Evolutionary conservation across 2,329 filamentous ascomycete genomes (phyloP).

Genomic region (Incumbomyces lentus): DNA sequence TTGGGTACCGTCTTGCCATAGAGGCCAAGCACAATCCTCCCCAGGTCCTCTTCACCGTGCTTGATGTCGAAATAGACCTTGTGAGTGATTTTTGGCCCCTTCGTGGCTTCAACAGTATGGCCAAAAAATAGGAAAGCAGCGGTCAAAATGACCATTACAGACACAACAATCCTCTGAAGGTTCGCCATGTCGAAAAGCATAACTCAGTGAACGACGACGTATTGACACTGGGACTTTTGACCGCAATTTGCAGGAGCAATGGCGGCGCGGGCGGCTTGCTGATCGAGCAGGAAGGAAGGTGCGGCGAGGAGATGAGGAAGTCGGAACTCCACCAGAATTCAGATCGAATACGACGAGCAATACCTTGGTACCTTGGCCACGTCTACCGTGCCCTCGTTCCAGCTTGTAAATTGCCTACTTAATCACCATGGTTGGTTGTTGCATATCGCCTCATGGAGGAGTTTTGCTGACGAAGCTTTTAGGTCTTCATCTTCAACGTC

Average conservation of each 20-base stretch:
- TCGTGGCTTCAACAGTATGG: constrained; percentile 61
- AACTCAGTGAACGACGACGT: constrained; percentile 5
- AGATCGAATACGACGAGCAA: no score
- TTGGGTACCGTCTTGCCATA: constrained; percentile 60
- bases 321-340: no score
- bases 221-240: no score
- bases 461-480: background rate
- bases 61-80: constrained; percentile 62
- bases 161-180: constrained; percentile 59
- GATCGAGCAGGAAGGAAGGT: background rate
- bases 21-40: constrained; percentile 52
- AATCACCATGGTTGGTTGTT: background rate
- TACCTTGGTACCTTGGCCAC: no score
- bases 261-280: constrained; percentile 2
- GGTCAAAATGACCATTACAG: constrained; percentile 65
- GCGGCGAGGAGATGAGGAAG: background rate
- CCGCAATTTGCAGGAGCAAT: constrained; percentile 8
- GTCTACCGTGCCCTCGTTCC: no score
- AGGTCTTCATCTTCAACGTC: constrained; percentile 79
- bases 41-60: constrained; percentile 51
- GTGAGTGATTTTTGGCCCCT: constrained; percentile 90
- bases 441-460: no score
- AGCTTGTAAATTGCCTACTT: background rate
- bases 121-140: constrained; percentile 65
- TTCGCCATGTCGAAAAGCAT: constrained; percentile 55